These are phyloP conservation scores for Mycena vitilis DNA, from an alignment of 768 basidiomycete genomes.

Conservation along the genomic window DNA sequence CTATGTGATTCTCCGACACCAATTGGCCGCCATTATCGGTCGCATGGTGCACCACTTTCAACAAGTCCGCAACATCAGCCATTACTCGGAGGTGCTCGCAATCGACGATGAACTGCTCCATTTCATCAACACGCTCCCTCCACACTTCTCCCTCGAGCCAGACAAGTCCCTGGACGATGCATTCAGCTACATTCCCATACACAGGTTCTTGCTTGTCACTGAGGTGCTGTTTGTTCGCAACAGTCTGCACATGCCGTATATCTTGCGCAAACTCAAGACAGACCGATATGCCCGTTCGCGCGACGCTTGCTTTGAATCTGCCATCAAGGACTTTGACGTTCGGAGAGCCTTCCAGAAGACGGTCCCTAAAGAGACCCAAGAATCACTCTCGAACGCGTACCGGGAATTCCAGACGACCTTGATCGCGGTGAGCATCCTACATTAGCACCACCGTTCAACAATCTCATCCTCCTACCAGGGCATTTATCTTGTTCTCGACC, in stretches of 20 bases:
- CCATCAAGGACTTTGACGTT: constrained; percentile 87
- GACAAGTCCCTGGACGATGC: constrained; percentile 82
- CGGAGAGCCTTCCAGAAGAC: constrained; percentile 74
- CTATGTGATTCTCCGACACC: constrained; percentile 88
- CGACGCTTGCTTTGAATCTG: constrained; percentile 90
- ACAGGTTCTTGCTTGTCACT: constrained; percentile 90
- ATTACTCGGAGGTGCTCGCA: constrained; percentile 84
- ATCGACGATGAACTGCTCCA: constrained; percentile 87
- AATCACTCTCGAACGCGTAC: constrained; percentile 84
- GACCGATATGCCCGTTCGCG: constrained; percentile 87
- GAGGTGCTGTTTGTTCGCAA: constrained; percentile 90
- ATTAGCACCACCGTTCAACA: neutral
- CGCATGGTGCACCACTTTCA: constrained; percentile 95
- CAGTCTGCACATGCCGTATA: constrained; percentile 88
- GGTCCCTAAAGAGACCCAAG: constrained; percentile 71
- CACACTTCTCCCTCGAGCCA: constrained; percentile 80
- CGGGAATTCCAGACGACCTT: constrained; percentile 91
- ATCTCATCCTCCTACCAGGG: constrained; percentile 20
- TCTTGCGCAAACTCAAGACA: constrained; percentile 81
- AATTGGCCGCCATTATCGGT: constrained; percentile 86
- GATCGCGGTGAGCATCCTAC: constrained; percentile 65
- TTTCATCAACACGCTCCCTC: constrained; percentile 82
- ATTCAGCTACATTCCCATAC: constrained; percentile 76
- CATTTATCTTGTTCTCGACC: constrained; percentile 86
- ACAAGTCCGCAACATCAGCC: constrained; percentile 79